A percentile compares a stretch with the other conserved stretches of the same genome.
These are phyloP conservation scores for Anaeramoeba flamelloides DNA, from an alignment of 78 protist species.

Conservation along the genomic window DNA sequence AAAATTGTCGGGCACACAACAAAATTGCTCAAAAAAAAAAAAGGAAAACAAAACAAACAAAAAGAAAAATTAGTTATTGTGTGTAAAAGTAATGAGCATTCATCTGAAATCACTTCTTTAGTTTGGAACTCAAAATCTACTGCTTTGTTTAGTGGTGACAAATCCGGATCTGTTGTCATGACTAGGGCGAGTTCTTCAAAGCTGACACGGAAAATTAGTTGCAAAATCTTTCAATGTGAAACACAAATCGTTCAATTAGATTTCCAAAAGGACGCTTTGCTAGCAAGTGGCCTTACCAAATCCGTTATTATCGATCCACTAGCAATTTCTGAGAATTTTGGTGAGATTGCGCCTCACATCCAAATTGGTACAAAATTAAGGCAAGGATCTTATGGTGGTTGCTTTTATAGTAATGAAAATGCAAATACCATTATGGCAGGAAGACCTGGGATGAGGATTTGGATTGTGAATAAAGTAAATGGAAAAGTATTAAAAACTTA, in stretches of 20 bases:
- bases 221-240: not conserved
- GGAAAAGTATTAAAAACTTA: not conserved
- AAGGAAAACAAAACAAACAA: too few species aligned
- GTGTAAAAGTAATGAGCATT: too few species aligned
- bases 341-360: not conserved
- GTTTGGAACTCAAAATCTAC: not conserved
- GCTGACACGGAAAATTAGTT: not conserved
- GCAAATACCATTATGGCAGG: not conserved
- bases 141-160: not conserved
- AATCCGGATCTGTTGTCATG: not conserved
- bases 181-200: too few species aligned
- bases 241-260: not conserved
- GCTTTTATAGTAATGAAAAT: not conserved
- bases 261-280: not conserved
- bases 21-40: too few species aligned
- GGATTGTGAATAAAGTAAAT: not conserved
- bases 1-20: not conserved
- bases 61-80: too few species aligned
- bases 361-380: not conserved
- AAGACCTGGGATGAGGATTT: not conserved
- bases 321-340: not conserved
- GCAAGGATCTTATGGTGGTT: not conserved
- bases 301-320: not conserved
- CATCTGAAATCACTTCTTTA: not conserved
- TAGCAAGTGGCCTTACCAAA: not conserved